Evolutionary conservation across 2,329 filamentous ascomycete genomes (phyloP).

Genomic region (Colletotrichum magnum): DNA sequence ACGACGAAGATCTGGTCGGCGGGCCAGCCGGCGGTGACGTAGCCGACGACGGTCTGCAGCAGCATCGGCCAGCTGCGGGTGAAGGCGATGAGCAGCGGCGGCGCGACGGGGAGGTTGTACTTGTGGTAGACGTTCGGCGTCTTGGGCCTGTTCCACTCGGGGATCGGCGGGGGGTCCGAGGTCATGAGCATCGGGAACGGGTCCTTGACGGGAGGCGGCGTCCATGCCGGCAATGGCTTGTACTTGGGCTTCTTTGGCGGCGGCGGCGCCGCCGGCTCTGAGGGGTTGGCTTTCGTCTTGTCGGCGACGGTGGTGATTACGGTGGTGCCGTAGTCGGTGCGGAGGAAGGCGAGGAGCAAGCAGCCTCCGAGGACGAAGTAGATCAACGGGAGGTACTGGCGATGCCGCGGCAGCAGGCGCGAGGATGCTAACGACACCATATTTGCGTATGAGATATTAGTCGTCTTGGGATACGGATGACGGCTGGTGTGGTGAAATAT

Average conservation of each 20-base stretch:
- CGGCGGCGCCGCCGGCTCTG: not conserved
- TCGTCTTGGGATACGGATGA: not conserved
- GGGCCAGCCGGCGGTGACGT: conserved; percentile 73
- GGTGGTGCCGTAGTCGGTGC: conserved; percentile 4
- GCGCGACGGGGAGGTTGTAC: conserved; percentile 54
- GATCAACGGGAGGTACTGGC: not conserved
- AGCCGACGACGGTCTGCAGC: conserved; percentile 68
- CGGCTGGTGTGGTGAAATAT: not conserved
- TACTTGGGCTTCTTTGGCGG: conserved; percentile 23
- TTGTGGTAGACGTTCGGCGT: conserved; percentile 52
- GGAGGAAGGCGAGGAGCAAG: conserved; percentile 22
- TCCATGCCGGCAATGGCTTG: conserved; percentile 39
- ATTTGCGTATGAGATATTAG: not conserved
- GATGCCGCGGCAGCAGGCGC: conserved; percentile 21
- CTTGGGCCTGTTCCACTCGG: conserved; percentile 59
- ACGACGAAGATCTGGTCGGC: conserved; percentile 69
- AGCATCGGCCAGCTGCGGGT: conserved; percentile 69
- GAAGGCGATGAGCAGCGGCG: conserved; percentile 72
- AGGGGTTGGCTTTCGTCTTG: too few relatives aligned
- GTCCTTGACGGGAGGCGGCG: conserved; percentile 56
- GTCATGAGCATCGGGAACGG: conserved; percentile 58
- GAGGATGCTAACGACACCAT: conserved; percentile 34
- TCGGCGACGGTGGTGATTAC: conserved; percentile 5
- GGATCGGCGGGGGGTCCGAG: conserved; percentile 56
- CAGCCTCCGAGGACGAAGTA: conserved; percentile 7